phyloP scores from a whole-genome alignment of 148 eudicot genomes.

The Oxyria digyna region DNA sequence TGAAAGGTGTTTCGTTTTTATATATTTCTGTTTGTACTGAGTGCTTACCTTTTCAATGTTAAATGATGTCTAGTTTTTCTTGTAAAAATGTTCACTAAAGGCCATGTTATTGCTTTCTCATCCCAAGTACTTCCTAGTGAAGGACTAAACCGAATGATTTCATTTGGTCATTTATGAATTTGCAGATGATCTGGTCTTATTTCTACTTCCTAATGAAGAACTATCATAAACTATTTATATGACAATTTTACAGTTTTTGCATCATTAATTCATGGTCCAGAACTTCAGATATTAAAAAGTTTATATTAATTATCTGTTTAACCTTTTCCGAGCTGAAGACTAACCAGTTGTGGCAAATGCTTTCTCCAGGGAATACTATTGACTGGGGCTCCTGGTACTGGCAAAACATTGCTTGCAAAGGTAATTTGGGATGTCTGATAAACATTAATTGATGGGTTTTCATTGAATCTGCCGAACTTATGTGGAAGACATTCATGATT shows the following conservation, averaged over 20 bases:
- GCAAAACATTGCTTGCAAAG: constrained; percentile 96
- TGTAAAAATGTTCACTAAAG: not conserved
- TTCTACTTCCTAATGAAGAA: not conserved
- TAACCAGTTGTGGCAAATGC: not conserved
- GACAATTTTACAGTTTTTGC: not conserved
- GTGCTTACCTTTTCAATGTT: not conserved
- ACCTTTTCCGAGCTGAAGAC: not conserved
- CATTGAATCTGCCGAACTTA: not conserved
- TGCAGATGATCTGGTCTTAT: not conserved
- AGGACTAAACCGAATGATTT: not conserved
- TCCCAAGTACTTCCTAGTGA: not conserved
- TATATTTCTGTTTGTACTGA: not conserved
- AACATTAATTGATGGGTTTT: not conserved
- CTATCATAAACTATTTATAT: not conserved
- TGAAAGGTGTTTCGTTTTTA: not conserved
- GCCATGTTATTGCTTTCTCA: not conserved
- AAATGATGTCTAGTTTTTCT: not conserved
- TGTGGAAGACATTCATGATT: no score
- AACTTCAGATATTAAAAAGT: no score
- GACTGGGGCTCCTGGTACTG: constrained; percentile 98
- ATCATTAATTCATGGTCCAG: not conserved
- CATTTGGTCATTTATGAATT: not conserved
- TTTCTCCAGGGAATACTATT: constrained; percentile 84
- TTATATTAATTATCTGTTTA: not conserved
- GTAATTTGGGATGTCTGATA: constrained; percentile 20